A percentile compares a stretch with the other conserved stretches of the same genome.
Conservation (phyloP, 345 rosid genomes). For the Hibiscus mutabilis region DNA sequence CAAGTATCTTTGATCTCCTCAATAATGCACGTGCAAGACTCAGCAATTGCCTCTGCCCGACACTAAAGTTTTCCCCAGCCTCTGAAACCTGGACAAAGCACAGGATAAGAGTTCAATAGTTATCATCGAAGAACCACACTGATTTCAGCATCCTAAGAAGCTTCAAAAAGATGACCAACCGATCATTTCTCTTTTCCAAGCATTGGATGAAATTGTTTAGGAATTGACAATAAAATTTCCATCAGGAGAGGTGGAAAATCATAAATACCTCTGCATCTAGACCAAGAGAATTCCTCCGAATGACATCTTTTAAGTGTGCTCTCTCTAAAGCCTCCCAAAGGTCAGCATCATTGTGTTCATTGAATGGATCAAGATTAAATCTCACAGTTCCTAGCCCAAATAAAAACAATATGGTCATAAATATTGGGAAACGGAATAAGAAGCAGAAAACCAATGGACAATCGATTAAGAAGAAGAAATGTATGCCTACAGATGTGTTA, state of each 20-base stretch:
- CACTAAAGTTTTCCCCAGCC: slow-evolving; percentile 97
- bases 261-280: slow-evolving; percentile 78
- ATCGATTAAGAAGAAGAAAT: not conserved
- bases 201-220: not conserved
- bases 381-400: slow-evolving; percentile 68
- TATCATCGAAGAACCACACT: not conserved
- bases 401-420: slow-evolving; percentile 4
- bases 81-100: slow-evolving; percentile 58
- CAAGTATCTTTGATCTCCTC: slow-evolving; percentile 94
- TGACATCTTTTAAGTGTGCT: slow-evolving; percentile 89
- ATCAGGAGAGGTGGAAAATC: slow-evolving; percentile 3
- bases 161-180: not conserved
- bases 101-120: not conserved
- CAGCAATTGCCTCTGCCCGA: slow-evolving; percentile 90
- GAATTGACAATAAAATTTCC: not conserved
- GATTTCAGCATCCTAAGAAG: not conserved
- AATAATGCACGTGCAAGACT: slow-evolving; percentile 97
- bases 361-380: slow-evolving; percentile 96
- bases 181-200: not conserved
- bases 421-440: not conserved
- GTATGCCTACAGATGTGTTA: not conserved
- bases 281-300: slow-evolving; percentile 75
- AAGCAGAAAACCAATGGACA: not conserved
- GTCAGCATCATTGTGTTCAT: slow-evolving; percentile 93
- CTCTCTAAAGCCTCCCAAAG: slow-evolving; percentile 98